Percentiles rank a stretch among this genome's conserved stretches.
Evolutionary conservation across 768 basidiomycete species (phyloP).

Genomic region (Mycena capillaripes): DNA sequence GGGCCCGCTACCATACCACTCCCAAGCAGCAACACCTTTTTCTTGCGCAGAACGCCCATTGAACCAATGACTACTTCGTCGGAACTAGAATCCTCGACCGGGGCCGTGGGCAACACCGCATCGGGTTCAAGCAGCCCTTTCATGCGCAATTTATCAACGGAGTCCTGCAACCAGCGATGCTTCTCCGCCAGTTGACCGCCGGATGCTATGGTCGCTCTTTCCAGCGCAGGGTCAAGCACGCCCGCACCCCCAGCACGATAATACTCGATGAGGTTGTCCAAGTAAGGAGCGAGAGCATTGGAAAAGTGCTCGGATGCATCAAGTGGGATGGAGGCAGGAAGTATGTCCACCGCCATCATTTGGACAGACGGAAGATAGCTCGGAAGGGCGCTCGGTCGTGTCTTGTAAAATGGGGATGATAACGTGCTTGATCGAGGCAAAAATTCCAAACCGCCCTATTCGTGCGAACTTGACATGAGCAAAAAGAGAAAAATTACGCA

Average conservation of each 20-base stretch:
- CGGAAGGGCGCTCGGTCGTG: conserved; percentile 57
- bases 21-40: conserved; percentile 85
- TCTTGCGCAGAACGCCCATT: conserved; percentile 54
- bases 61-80: conserved; percentile 14
- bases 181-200: conserved; percentile 65
- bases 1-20: conserved; percentile 98
- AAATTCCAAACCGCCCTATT: conserved; percentile 88
- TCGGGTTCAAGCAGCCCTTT: conserved; percentile 28
- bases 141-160: conserved; percentile 61
- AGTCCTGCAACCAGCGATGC: conserved; percentile 71
- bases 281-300: conserved; percentile 72
- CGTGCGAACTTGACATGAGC: background rate
- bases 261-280: conserved; percentile 66
- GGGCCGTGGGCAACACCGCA: background rate
- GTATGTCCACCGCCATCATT: conserved; percentile 93
- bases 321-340: conserved; percentile 86
- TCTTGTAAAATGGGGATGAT: conserved; percentile 77
- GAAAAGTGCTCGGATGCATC: conserved; percentile 89
- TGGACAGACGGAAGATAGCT: conserved; percentile 69
- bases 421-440: conserved; percentile 83
- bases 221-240: conserved; percentile 61
- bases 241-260: conserved; percentile 47
- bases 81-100: background rate
- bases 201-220: conserved; percentile 79
- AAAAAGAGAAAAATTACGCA: background rate